Percentiles rank a stretch among this genome's conserved stretches.
phyloP scores from a whole-genome alignment of 148 eudicot species.

The Rhododendron mucronatum region DNA sequence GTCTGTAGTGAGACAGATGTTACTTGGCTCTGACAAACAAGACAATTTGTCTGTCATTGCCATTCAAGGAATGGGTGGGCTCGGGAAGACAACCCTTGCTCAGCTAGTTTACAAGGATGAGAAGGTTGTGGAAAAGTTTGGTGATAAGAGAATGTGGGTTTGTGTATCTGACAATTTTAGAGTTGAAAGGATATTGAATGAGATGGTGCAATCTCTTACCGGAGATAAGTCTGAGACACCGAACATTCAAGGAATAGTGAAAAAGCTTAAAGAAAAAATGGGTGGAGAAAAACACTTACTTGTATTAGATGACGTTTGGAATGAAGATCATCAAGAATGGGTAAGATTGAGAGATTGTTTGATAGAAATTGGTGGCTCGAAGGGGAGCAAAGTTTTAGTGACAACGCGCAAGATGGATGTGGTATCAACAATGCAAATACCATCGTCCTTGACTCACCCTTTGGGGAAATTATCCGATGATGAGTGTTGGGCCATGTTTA shows the following conservation, averaged over 20 bases:
- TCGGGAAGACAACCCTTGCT: not conserved
- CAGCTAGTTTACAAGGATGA: not conserved
- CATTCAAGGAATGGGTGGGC: constrained; percentile 9
- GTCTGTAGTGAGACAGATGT: not conserved
- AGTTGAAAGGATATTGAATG: not conserved
- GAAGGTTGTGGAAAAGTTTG: not conserved
- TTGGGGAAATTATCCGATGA: not conserved
- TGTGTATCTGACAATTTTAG: not conserved
- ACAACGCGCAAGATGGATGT: too few relatives aligned
- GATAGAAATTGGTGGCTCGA: too few relatives aligned
- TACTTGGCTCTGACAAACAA: not conserved
- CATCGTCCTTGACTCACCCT: too few relatives aligned
- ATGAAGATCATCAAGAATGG: not conserved
- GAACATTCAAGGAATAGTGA: not conserved
- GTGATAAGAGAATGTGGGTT: constrained; percentile 5
- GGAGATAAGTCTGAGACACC: not conserved
- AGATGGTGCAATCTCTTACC: constrained; percentile 1
- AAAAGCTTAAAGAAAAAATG: not conserved
- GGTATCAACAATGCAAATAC: too few relatives aligned
- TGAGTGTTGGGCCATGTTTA: constrained; percentile 6
- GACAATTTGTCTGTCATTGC: not conserved
- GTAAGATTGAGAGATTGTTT: too few relatives aligned
- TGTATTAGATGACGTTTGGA: constrained; percentile 22
- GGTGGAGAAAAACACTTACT: not conserved
- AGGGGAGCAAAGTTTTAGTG: too few relatives aligned